These are phyloP conservation scores for Fagopyrum tataricum DNA, from an alignment of 148 eudicot genomes.

Conservation along the genomic window DNA sequence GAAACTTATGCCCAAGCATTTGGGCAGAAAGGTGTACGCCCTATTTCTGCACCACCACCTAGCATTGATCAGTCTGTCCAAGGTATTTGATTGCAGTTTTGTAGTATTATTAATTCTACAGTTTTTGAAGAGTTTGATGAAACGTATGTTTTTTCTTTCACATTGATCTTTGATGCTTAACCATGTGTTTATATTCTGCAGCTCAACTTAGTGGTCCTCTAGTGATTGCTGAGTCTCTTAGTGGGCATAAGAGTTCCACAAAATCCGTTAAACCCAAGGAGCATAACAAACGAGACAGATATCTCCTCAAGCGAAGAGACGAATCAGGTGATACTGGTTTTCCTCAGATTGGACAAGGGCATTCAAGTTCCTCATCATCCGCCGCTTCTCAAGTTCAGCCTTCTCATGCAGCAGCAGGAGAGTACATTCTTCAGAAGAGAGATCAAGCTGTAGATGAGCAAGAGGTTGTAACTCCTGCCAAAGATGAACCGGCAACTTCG, in stretches of 20 bases:
- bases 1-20: conserved; percentile 92
- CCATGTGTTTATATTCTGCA: conserved; percentile 21
- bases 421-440: conserved; percentile 37
- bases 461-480: background rate
- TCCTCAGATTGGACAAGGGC: conserved; percentile 21
- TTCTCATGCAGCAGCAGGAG: conserved; percentile 29
- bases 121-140: conserved; percentile 78
- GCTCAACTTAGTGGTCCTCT: conserved; percentile 81
- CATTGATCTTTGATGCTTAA: background rate
- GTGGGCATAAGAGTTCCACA: conserved; percentile 46
- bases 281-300: background rate
- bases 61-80: conserved; percentile 20
- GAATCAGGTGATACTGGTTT: conserved; percentile 29
- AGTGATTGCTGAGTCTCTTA: conserved; percentile 67
- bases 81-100: conserved; percentile 9
- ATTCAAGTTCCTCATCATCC: conserved; percentile 20
- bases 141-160: conserved; percentile 75
- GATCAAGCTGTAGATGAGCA: conserved; percentile 16
- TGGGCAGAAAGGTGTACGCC: conserved; percentile 48
- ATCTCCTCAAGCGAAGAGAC: conserved; percentile 58
- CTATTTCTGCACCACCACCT: conserved; percentile 22
- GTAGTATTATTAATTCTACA: conserved; percentile 9
- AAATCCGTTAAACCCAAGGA: conserved; percentile 35
- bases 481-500: background rate
- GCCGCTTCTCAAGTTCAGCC: conserved; percentile 35